Evolutionary conservation across 2,329 filamentous ascomycete genomes (phyloP).

Genomic region (Fusarium sp.): DNA sequence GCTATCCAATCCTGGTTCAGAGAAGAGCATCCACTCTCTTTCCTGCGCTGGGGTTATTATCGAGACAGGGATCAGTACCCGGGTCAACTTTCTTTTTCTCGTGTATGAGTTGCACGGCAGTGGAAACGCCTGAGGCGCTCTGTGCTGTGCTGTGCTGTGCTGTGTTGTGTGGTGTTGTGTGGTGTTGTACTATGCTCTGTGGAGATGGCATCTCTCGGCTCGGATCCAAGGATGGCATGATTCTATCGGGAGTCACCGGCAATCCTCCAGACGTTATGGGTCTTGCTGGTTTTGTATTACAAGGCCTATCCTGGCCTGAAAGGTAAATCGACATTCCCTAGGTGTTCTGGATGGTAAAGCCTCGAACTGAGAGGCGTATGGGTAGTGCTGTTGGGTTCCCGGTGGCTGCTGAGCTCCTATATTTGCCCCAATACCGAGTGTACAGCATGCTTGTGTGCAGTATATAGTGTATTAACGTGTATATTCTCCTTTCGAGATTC

Average conservation of each 20-base stretch:
- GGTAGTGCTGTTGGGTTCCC: constrained; percentile 5
- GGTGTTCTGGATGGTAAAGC: no score
- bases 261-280: not conserved
- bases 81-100: constrained; percentile 26
- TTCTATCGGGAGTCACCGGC: constrained; percentile 43
- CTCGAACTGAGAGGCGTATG: constrained; percentile 7
- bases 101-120: not conserved
- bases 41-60: not conserved
- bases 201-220: constrained; percentile 14
- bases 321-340: no score
- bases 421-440: not conserved
- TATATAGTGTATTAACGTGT: constrained; percentile 30
- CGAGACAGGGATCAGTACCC: constrained; percentile 17
- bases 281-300: constrained; percentile 15
- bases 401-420: not conserved
- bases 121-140: constrained; percentile 4
- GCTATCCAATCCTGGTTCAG: constrained; percentile 16
- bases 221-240: constrained; percentile 43
- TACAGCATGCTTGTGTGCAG: not conserved
- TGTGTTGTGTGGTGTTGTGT: constrained; percentile 4
- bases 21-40: constrained; percentile 11
- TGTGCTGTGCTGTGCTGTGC: not conserved
- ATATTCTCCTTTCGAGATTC: constrained; percentile 22
- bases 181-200: not conserved
- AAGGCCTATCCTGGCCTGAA: constrained; percentile 24